Conservation (phyloP, 495 filamentous ascomycete species). For the Aeminium ludgeri region DNA sequence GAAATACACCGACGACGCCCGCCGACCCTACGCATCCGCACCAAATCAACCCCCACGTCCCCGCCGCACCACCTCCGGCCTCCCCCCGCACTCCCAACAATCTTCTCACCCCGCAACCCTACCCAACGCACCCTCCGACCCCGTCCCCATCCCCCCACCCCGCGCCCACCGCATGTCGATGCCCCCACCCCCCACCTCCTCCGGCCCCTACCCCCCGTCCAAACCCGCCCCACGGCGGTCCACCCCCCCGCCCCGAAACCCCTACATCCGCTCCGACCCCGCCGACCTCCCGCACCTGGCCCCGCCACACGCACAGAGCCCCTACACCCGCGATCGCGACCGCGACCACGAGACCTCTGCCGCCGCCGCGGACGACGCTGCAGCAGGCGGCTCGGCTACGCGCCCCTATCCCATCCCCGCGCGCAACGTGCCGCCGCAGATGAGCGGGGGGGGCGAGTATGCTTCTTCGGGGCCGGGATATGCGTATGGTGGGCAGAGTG, state of each 20-base stretch:
- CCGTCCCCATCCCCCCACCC: constrained; percentile 7
- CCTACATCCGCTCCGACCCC: constrained; percentile 7
- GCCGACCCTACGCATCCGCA: constrained; percentile 1
- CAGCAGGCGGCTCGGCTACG: neutral
- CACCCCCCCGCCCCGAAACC: constrained; percentile 7
- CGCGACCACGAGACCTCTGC: constrained; percentile 1
- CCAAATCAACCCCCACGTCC: neutral
- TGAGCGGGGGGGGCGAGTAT: too few relatives aligned
- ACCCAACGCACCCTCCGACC: constrained; percentile 2
- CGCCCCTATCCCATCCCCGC: constrained; percentile 11
- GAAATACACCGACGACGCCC: constrained; percentile 30
- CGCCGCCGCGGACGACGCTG: neutral
- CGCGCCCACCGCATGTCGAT: constrained; percentile 4
- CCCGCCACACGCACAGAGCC: constrained; percentile 2
- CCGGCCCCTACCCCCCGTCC: constrained; percentile 1
- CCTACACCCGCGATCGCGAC: constrained; percentile 2
- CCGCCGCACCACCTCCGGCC: neutral
- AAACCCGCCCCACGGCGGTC: constrained; percentile 1
- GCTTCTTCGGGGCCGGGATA: too few relatives aligned
- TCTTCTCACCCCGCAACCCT: too few relatives aligned
- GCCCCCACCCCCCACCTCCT: constrained; percentile 8
- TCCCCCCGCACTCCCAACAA: constrained; percentile 1
- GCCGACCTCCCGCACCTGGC: neutral
- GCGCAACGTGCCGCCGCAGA: constrained; percentile 2
- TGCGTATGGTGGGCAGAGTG: too few relatives aligned